Percentiles rank a stretch among this genome's conserved stretches.
phyloP scores from a whole-genome alignment of 2,329 filamentous ascomycete genomes.

The Mycosphaerella arachidis region DNA sequence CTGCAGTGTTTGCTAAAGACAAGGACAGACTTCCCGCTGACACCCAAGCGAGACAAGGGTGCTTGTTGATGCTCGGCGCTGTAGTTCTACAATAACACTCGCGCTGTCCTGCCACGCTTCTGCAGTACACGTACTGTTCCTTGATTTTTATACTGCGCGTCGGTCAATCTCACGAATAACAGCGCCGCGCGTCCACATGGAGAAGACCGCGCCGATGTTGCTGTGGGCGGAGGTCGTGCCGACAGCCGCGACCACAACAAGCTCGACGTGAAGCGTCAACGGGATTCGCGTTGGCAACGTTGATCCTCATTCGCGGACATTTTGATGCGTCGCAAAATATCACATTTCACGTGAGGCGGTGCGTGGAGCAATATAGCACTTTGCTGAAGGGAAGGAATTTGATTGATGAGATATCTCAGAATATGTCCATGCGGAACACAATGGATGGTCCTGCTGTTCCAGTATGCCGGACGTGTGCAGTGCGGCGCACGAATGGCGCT shows the following conservation, averaged over 20 bases:
- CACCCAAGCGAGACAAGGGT: neutral
- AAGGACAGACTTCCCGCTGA: neutral
- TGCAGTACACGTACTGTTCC: neutral
- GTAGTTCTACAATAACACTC: neutral
- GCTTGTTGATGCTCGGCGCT: neutral
- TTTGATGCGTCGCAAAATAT: neutral
- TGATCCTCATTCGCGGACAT: neutral
- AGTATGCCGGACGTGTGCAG: neutral
- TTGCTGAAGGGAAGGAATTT: neutral
- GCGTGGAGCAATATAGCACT: no score
- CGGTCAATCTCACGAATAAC: neutral
- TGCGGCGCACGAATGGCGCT: neutral
- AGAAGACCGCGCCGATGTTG: neutral
- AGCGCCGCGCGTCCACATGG: neutral
- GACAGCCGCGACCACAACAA: neutral
- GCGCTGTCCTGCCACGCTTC: neutral
- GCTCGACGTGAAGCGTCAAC: neutral
- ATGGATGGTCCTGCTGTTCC: neutral
- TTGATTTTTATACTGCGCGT: neutral
- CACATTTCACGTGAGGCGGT: neutral
- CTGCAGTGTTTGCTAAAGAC: neutral
- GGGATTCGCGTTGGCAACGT: neutral
- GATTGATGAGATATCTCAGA: neutral
- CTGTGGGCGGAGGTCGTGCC: neutral
- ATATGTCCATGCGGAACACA: neutral